phyloP scores from a whole-genome alignment of 768 basidiomycete species.

The Phylloporus arenicola region DNA sequence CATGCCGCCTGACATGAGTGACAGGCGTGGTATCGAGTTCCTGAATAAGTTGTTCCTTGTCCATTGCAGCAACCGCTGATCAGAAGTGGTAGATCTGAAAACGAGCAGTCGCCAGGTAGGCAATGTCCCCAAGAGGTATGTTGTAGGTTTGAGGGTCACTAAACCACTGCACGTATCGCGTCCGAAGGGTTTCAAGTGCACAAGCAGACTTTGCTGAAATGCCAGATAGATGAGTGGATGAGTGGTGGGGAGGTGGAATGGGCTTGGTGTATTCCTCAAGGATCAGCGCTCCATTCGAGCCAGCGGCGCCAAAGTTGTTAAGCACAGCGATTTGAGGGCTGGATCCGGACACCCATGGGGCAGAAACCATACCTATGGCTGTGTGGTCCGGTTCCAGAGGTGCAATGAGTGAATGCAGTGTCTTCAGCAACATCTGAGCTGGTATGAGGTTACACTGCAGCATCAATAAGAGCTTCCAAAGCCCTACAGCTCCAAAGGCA shows the following conservation, averaged over 20 bases:
- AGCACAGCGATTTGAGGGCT: constrained; percentile 49
- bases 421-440: constrained; percentile 50
- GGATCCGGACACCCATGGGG: constrained; percentile 40
- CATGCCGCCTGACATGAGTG: constrained; percentile 24
- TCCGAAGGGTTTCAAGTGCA: constrained; percentile 45
- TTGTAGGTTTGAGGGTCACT: constrained; percentile 21
- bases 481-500: constrained; percentile 65
- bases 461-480: constrained; percentile 72
- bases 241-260: not conserved
- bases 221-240: constrained; percentile 43
- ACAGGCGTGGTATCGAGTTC: constrained; percentile 37
- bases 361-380: constrained; percentile 38
- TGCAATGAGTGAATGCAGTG: constrained; percentile 52
- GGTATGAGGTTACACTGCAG: constrained; percentile 52
- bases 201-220: constrained; percentile 55
- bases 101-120: constrained; percentile 66
- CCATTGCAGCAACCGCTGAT: constrained; percentile 42
- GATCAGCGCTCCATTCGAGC: constrained; percentile 60
- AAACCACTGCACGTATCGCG: constrained; percentile 46
- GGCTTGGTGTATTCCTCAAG: constrained; percentile 46
- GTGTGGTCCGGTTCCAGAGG: constrained; percentile 44
- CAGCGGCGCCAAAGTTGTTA: constrained; percentile 74
- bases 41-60: constrained; percentile 41
- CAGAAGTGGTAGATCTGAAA: constrained; percentile 52
- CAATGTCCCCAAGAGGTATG: constrained; percentile 44